Evolutionary conservation across 73 alveolate genomes (phyloP).

Genomic region (Paramecium octaurelia): DNA sequence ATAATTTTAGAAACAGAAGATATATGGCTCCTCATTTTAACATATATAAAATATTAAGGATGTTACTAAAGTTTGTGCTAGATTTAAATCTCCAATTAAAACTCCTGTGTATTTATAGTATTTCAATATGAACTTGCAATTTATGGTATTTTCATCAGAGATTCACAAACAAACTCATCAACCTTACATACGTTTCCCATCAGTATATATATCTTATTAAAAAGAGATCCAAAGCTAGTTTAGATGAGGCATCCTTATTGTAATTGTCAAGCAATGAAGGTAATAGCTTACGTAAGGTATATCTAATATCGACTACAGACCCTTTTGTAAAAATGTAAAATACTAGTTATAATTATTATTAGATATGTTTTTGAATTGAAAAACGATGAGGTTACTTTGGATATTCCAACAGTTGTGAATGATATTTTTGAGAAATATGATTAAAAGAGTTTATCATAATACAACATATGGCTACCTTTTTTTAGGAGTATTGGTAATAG

Average conservation of each 20-base stretch:
- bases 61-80: neutral
- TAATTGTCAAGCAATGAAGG: neutral
- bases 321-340: conserved; percentile 18
- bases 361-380: neutral
- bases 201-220: neutral
- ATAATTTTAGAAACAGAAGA: neutral
- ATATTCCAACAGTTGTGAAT: neutral
- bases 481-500: neutral
- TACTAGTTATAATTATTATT: neutral
- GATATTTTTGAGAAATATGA: conserved; percentile 28
- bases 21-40: neutral
- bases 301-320: conserved; percentile 1
- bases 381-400: neutral
- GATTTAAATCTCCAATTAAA: neutral
- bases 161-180: neutral
- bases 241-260: conserved; percentile 7
- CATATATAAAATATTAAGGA: neutral
- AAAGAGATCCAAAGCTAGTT: neutral
- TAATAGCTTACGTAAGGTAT: neutral
- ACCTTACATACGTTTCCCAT: neutral
- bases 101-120: neutral
- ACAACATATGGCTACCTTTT: conserved; percentile 23
- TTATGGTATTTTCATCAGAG: neutral
- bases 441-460: neutral
- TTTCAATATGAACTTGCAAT: neutral